Conservation (phyloP, 306 rosid species). For the Purshia tridentata region DNA sequence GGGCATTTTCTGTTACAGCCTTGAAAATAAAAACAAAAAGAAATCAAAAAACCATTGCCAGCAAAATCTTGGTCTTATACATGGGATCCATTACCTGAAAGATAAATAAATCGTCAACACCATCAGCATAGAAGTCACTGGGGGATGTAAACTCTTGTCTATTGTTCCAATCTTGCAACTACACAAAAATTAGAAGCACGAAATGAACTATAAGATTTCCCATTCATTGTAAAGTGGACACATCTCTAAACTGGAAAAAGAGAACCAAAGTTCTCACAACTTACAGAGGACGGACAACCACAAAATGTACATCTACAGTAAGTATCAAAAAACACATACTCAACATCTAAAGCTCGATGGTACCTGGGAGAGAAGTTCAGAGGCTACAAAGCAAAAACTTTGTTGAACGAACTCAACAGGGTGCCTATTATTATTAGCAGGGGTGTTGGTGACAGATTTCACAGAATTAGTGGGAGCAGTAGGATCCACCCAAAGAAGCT, state of each 20-base stretch:
- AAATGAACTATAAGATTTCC: constrained; percentile 4
- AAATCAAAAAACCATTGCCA: constrained; percentile 13
- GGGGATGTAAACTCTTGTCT: constrained; percentile 85
- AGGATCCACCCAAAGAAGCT: constrained; percentile 88
- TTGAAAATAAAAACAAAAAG: constrained; percentile 19
- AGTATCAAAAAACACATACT: constrained; percentile 13
- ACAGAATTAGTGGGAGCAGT: constrained; percentile 44
- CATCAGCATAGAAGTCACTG: constrained; percentile 90
- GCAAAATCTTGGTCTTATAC: constrained; percentile 3
- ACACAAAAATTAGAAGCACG: constrained; percentile 20
- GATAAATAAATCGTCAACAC: constrained; percentile 91
- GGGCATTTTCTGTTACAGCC: constrained; percentile 77
- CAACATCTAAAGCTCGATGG: constrained; percentile 13
- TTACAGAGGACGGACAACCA: constrained; percentile 8
- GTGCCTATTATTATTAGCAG: constrained; percentile 55
- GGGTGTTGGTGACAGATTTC: constrained; percentile 39
- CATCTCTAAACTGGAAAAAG: constrained; percentile 8
- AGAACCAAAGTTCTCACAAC: constrained; percentile 20
- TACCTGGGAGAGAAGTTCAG: constrained; percentile 97
- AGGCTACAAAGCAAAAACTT: constrained; percentile 75
- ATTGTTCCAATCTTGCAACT: constrained; percentile 99
- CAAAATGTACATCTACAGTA: constrained; percentile 24
- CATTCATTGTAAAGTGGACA: constrained; percentile 7
- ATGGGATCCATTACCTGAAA: constrained; percentile 68
- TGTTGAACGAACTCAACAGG: constrained; percentile 72